phyloP scores from a whole-genome alignment of 805 yeast genomes.

The Candida fluviatilis region DNA sequence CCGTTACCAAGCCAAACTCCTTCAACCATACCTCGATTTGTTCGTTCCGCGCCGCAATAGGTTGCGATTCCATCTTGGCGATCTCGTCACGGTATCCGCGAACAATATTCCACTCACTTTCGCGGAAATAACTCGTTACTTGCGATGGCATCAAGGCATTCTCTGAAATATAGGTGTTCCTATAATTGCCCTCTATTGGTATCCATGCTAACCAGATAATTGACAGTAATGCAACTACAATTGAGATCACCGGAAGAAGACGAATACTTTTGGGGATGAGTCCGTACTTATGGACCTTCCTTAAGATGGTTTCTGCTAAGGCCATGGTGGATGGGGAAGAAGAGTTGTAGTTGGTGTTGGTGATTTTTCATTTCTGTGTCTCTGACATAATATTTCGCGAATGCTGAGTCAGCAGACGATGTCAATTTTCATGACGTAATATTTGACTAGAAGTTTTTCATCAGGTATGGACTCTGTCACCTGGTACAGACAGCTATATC shows the following conservation, averaged over 20 bases:
- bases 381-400: no score
- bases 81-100: conserved; percentile 76
- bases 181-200: conserved; percentile 78
- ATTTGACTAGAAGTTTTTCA: no score
- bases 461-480: no score
- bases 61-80: conserved; percentile 29
- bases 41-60: conserved; percentile 37
- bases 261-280: conserved; percentile 32
- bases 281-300: conserved; percentile 38
- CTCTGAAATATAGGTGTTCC: conserved; percentile 85
- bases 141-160: conserved; percentile 97
- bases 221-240: conserved; percentile 31
- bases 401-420: no score
- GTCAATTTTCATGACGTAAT: no score
- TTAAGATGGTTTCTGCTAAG: conserved; percentile 37
- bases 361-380: conserved; percentile 3
- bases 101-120: conserved; percentile 88
- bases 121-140: conserved; percentile 86
- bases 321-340: conserved; percentile 27
- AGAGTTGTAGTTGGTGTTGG: background rate
- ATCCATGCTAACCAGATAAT: conserved; percentile 49
- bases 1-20: conserved; percentile 68
- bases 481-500: conserved; percentile 19
- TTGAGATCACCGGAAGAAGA: conserved; percentile 30
- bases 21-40: conserved; percentile 55